These are phyloP conservation scores for Catharanthus roseus DNA, from an alignment of 257 asterid genomes.

Conservation along the genomic window DNA sequence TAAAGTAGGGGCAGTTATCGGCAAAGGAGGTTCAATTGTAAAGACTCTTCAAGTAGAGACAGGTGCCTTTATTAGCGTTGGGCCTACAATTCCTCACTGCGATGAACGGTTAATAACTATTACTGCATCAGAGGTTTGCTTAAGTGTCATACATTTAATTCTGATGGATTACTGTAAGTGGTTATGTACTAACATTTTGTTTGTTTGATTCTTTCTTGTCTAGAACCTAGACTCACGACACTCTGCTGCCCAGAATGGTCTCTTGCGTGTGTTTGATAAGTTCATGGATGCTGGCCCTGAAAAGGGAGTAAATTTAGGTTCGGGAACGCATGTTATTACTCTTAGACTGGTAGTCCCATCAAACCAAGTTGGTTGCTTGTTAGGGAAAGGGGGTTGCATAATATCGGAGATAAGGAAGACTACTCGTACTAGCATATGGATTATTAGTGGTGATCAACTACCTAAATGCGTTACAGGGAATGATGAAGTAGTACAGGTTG, in stretches of 20 bases:
- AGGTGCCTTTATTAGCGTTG: constrained; percentile 52
- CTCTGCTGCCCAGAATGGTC: constrained; percentile 65
- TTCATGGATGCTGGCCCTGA: constrained; percentile 32
- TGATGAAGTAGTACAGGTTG: constrained; percentile 63
- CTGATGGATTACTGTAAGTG: not conserved
- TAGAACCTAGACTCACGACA: constrained; percentile 43
- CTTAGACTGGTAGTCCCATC: constrained; percentile 52
- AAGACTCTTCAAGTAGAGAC: constrained; percentile 46
- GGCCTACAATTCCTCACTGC: constrained; percentile 43
- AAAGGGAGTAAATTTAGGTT: constrained; percentile 32
- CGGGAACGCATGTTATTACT: constrained; percentile 29
- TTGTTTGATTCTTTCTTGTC: constrained; percentile 11
- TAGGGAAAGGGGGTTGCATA: constrained; percentile 73
- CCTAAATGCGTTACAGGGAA: constrained; percentile 53
- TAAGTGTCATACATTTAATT: not conserved
- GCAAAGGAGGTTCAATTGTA: constrained; percentile 67
- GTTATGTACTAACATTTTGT: constrained; percentile 7
- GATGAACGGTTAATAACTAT: constrained; percentile 56
- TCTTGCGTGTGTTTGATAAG: constrained; percentile 45
- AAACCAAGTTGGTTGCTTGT: constrained; percentile 66
- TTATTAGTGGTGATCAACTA: constrained; percentile 50
- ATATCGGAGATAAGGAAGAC: constrained; percentile 69
- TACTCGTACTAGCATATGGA: constrained; percentile 51
- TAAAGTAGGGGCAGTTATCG: constrained; percentile 58
- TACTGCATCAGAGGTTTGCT: constrained; percentile 55